Evolutionary conservation across 805 yeast species (phyloP), one percentile per base, ranked within the genome.

Genomic region (Teunomyces pallodes): DNA sequence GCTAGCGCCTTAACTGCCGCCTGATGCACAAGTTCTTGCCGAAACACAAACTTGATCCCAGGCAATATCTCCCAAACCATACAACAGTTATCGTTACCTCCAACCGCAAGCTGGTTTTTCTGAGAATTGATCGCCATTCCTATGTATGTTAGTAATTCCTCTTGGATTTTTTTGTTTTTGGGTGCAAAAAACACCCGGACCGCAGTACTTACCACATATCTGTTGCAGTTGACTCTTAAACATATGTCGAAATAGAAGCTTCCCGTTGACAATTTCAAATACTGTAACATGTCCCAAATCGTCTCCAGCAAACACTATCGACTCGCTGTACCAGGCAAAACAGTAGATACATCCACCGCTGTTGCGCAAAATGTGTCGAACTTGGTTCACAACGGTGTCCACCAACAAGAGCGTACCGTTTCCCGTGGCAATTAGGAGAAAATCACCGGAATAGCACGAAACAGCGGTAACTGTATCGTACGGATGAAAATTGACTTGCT

Each of bases 1-100:
- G 92, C 86, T 40, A 91, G 71, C 0, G 96, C 97, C 57, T 90
- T 90, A 0, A 91, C 91, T 0, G 97, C 97, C 1, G 96, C 96
- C 2, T 72, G 69, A 58, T 91, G 97, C 0, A 76, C 80, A 45
- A 90, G 69, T 8, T 65, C 61, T 58, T 75, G 81, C 50, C 69
- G 65, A 42, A 79, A 56, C 8, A 65, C 61, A 59, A 75, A 81
- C 50, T 69, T 65, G 42, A 79, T 56, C 17, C 46, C 57, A 0
- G 60, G 46, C 3, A 51, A 38, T 16, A 87, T 75, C 54, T 86
- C 82, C 96, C 96, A 90, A 2, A 91, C 70, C 0, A 87, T 76
- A 49, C 92, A 87, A 13, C 81, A 70, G 58, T 90, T 89, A 60
- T 90, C 96, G 61, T 90, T 90, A 2, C 90, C 87, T 0, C 97